These are phyloP conservation scores for Akanthomyces muscarius DNA, from an alignment of 2,329 filamentous ascomycete species.

Conservation along the genomic window DNA sequence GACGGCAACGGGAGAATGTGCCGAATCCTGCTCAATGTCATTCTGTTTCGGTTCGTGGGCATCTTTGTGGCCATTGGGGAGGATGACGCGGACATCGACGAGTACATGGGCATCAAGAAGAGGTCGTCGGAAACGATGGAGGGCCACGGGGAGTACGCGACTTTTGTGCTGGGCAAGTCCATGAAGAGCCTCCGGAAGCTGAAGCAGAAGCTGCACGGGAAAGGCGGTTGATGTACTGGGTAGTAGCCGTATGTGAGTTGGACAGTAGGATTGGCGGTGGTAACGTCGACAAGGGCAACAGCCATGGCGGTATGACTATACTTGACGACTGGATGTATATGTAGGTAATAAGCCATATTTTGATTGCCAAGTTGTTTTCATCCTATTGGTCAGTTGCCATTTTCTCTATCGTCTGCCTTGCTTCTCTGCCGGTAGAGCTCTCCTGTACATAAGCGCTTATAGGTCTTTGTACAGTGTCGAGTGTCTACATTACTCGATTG, in stretches of 20 bases:
- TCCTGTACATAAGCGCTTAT: too few relatives aligned
- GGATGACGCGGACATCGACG: background rate
- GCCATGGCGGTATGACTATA: too few relatives aligned
- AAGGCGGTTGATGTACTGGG: background rate
- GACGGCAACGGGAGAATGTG: conserved; percentile 37
- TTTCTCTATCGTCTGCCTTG: too few relatives aligned
- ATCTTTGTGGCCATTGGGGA: conserved; percentile 23
- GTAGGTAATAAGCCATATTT: too few relatives aligned
- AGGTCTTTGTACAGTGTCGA: too few relatives aligned
- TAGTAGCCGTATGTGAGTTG: too few relatives aligned
- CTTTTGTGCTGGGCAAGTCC: conserved; percentile 22
- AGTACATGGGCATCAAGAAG: conserved; percentile 24
- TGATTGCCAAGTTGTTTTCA: background rate
- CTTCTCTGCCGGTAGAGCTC: too few relatives aligned
- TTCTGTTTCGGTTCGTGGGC: conserved; percentile 30
- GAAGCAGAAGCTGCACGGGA: conserved; percentile 24
- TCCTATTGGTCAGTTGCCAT: too few relatives aligned
- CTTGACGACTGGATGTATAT: too few relatives aligned
- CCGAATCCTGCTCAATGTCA: conserved; percentile 34
- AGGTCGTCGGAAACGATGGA: conserved; percentile 23
- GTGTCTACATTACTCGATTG: too few relatives aligned
- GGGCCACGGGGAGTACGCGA: conserved; percentile 27
- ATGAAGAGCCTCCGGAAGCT: conserved; percentile 18
- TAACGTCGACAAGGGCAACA: too few relatives aligned
- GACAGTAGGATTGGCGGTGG: too few relatives aligned